Evolutionary conservation across 108 stramenopile genomes (phyloP).

Genomic region (Schizochytrium sp.): DNA sequence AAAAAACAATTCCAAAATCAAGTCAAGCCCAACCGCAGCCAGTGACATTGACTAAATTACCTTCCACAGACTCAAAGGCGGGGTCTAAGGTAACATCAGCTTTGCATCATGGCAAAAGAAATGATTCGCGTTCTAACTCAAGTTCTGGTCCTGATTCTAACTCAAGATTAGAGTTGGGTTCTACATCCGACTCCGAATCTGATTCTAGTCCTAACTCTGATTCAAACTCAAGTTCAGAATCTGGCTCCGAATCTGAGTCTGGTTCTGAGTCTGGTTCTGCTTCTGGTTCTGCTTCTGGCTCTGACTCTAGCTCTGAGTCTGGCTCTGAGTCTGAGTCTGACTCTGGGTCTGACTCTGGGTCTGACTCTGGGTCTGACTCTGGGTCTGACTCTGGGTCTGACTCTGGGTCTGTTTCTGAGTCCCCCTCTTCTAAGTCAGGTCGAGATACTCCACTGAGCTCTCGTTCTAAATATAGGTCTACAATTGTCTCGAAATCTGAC

Average conservation of each 20-base stretch:
- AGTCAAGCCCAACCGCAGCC: no score
- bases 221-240: background rate
- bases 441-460: no score
- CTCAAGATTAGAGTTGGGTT: background rate
- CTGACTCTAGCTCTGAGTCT: background rate
- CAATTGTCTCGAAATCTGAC: no score
- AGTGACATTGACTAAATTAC: no score
- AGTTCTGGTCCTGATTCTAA: background rate
- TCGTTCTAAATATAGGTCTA: no score
- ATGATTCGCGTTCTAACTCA: background rate
- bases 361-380: background rate
- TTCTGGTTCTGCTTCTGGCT: background rate
- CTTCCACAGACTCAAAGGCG: no score
- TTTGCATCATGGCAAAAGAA: no score
- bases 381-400: background rate
- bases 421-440: background rate
- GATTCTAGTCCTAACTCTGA: background rate
- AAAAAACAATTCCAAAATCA: no score
- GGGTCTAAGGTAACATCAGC: no score
- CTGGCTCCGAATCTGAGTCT: background rate
- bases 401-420: background rate
- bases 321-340: background rate
- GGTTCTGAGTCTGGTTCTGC: background rate
- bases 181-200: conserved; percentile 2
- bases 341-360: background rate